Conservation (phyloP, 75 land plant species). For the Pinus taeda region DNA sequence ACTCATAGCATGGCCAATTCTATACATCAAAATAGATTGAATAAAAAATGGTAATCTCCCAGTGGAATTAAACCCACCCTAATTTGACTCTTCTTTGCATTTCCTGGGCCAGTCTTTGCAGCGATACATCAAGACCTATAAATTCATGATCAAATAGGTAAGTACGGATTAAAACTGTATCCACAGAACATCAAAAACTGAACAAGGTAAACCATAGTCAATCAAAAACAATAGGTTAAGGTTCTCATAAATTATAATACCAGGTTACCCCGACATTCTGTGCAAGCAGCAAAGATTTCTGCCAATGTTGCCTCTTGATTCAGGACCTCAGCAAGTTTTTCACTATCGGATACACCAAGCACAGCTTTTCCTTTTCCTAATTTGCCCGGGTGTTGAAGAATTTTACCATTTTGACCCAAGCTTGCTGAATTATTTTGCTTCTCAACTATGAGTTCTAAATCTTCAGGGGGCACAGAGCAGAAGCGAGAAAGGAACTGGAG, state of each 20-base stretch:
- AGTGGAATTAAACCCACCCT: background rate
- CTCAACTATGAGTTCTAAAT: conserved; percentile 29
- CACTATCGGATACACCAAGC: background rate
- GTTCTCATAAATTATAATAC: conserved; percentile 1
- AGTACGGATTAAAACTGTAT: background rate
- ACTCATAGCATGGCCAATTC: background rate
- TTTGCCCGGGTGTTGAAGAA: background rate
- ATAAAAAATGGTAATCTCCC: background rate
- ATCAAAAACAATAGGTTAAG: background rate
- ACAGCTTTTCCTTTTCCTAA: background rate
- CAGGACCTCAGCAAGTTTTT: background rate
- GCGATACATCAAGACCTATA: conserved; percentile 9
- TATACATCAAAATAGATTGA: background rate
- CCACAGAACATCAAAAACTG: background rate
- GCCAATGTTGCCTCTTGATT: conserved; percentile 3
- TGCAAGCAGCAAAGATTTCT: conserved; percentile 4
- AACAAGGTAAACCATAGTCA: background rate
- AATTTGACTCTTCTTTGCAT: background rate
- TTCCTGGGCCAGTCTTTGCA: conserved; percentile 1
- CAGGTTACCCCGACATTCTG: conserved; percentile 9
- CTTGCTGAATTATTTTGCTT: background rate
- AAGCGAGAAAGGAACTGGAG: conserved; percentile 35
- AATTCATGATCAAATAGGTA: background rate
- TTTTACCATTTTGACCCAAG: background rate
- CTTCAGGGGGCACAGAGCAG: conserved; percentile 26